Evolutionary conservation across 73 alveolate species (phyloP).

Genomic region (Tetrahymena malaccensis): DNA sequence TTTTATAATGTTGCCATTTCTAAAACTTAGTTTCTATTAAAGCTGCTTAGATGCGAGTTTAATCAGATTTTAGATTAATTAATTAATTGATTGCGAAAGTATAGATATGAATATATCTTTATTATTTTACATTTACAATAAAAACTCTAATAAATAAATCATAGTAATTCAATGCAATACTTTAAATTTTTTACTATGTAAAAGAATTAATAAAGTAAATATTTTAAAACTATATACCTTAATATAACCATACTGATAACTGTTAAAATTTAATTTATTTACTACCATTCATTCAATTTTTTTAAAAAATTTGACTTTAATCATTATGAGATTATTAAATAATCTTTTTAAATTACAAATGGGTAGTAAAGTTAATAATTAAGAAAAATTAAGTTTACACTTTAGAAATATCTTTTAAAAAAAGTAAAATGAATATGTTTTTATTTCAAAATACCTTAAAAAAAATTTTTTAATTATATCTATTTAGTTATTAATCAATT

Average conservation of each 20-base stretch:
- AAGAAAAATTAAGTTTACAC: not conserved
- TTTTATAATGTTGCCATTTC: not conserved
- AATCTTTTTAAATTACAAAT: too few relatives aligned
- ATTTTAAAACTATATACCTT: not conserved
- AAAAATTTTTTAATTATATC: too few relatives aligned
- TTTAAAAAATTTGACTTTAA: too few relatives aligned
- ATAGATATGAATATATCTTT: not conserved
- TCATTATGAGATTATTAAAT: not conserved
- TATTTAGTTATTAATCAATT: too few relatives aligned
- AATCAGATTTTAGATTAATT: not conserved
- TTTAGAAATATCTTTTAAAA: not conserved
- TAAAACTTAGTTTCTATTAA: not conserved
- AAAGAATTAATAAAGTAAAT: not conserved
- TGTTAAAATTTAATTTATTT: too few relatives aligned
- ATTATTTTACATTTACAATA: not conserved
- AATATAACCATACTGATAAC: not conserved
- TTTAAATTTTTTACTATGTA: not conserved
- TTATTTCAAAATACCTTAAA: not conserved
- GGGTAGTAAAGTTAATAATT: too few relatives aligned
- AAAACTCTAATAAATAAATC: not conserved
- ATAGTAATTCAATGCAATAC: too few relatives aligned
- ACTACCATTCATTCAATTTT: not conserved
- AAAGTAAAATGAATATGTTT: too few relatives aligned
- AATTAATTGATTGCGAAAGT: not conserved
- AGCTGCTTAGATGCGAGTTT: not conserved